A percentile compares a stretch with the other conserved stretches of the same genome.
Evolutionary conservation across 2,329 filamentous ascomycete species (phyloP).

Genomic region (Sodiomyces alkalinus): DNA sequence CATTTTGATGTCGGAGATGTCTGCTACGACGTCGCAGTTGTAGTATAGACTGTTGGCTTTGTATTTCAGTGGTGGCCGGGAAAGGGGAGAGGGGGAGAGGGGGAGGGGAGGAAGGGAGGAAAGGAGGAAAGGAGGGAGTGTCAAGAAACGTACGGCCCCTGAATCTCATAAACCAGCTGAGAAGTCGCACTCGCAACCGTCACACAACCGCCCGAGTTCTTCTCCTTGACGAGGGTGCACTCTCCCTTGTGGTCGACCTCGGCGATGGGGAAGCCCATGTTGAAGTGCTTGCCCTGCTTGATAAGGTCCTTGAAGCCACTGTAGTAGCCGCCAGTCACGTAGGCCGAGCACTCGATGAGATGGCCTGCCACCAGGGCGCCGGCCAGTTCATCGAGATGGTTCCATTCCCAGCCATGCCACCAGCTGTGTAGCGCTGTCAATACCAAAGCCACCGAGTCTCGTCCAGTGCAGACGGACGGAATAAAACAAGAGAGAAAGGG

Average conservation of each 20-base stretch:
- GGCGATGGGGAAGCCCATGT: conserved; percentile 23
- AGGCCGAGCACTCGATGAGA: conserved; percentile 11
- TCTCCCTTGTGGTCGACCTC: conserved; percentile 29
- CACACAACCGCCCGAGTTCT: conserved; percentile 25
- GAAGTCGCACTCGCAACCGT: conserved; percentile 19
- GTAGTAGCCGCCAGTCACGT: conserved; percentile 16
- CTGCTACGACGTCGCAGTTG: conserved; percentile 31
- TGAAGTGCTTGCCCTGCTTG: neutral
- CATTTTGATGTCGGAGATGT: conserved; percentile 19
- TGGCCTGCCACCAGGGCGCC: conserved; percentile 10
- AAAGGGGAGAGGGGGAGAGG: too few species aligned
- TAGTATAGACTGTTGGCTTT: conserved; percentile 26
- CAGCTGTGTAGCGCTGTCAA: too few species aligned
- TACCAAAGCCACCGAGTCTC: too few species aligned
- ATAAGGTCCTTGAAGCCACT: conserved; percentile 13
- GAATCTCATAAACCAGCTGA: conserved; percentile 33
- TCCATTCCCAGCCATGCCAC: conserved; percentile 9
- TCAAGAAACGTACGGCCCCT: conserved; percentile 17
- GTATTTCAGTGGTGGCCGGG: too few species aligned
- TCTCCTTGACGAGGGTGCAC: conserved; percentile 31
- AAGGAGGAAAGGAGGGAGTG: neutral
- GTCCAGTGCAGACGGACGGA: too few species aligned
- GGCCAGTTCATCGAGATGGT: conserved; percentile 9
- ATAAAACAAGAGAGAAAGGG: too few species aligned
- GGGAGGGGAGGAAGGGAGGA: neutral